Conservation (phyloP, 2,329 filamentous ascomycete genomes). For the Colletotrichum sp. region DNA sequence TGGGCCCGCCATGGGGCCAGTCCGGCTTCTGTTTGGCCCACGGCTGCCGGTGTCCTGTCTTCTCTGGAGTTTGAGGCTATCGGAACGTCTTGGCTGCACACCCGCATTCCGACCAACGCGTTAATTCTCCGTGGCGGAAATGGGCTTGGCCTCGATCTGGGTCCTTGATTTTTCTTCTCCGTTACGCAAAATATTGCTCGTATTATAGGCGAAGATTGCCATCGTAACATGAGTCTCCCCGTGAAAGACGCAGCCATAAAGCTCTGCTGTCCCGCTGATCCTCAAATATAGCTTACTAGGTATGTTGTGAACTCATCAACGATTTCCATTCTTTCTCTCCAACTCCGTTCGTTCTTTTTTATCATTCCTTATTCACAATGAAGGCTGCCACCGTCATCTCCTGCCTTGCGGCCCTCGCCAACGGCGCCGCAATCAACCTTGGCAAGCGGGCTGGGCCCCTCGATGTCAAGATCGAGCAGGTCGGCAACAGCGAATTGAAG, state of each 20-base stretch:
- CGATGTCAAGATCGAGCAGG: conserved; percentile 44
- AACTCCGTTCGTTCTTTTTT: background rate
- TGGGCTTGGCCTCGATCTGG: background rate
- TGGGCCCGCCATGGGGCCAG: background rate
- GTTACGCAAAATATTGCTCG: background rate
- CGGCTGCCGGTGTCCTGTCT: background rate
- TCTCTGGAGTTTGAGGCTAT: background rate
- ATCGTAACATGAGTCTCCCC: background rate
- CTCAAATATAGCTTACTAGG: too few species aligned
- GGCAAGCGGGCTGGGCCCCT: conserved; percentile 39
- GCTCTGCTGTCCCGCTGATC: background rate
- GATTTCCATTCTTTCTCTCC: background rate
- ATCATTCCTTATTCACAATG: conserved; percentile 28
- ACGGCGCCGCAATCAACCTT: conserved; percentile 34
- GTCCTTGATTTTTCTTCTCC: background rate
- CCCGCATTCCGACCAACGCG: background rate
- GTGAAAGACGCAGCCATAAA: background rate
- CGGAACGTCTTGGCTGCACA: background rate
- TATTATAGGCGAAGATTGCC: background rate
- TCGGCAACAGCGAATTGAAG: conserved; percentile 52
- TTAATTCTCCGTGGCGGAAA: background rate
- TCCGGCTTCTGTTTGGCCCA: background rate
- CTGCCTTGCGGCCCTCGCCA: conserved; percentile 39
- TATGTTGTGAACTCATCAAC: background rate
- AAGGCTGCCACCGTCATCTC: conserved; percentile 39